These are phyloP conservation scores for Strobilomyces dryophilus DNA, from an alignment of 768 basidiomycete species.

Conservation along the genomic window DNA sequence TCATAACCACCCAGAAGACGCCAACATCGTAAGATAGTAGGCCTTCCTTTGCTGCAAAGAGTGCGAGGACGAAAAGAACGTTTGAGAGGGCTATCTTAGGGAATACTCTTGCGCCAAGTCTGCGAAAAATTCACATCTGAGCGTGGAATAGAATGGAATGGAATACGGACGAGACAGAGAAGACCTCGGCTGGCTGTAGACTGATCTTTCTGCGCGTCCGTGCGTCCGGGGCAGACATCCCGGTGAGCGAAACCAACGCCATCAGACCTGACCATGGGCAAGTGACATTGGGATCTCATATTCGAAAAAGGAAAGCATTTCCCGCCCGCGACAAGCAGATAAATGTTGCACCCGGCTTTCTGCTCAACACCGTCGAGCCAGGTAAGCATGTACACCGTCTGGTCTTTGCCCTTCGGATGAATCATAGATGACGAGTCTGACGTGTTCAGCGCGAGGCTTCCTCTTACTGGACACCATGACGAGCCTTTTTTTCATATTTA, in stretches of 20 bases:
- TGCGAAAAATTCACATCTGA: slow-evolving; percentile 22
- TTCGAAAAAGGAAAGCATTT: slow-evolving; percentile 19
- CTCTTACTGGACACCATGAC: slow-evolving; percentile 53
- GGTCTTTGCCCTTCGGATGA: slow-evolving; percentile 38
- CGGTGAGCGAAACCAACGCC: slow-evolving; percentile 8
- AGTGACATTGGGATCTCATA: background rate
- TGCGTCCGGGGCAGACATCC: slow-evolving; percentile 64
- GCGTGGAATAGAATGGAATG: background rate
- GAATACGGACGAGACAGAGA: slow-evolving; percentile 49
- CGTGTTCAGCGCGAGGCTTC: slow-evolving; percentile 52
- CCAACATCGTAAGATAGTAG: slow-evolving; percentile 63
- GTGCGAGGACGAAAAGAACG: slow-evolving; percentile 56
- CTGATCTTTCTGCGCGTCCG: slow-evolving; percentile 62
- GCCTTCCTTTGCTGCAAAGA: slow-evolving; percentile 64
- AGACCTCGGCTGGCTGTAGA: slow-evolving; percentile 51
- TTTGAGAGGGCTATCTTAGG: slow-evolving; percentile 59
- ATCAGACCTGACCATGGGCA: background rate
- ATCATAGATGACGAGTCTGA: slow-evolving; percentile 83
- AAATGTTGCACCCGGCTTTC: slow-evolving; percentile 3
- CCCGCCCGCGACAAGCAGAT: slow-evolving; percentile 9
- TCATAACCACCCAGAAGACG: slow-evolving; percentile 73
- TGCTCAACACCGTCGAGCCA: slow-evolving; percentile 6
- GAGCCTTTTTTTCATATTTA: slow-evolving; percentile 53
- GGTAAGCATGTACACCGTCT: slow-evolving; percentile 15
- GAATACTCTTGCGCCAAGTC: slow-evolving; percentile 50